Evolutionary conservation across 176 grass and related monocot species (phyloP), one percentile per base, ranked within the genome.

Genomic region (Luzula sylvatica): DNA sequence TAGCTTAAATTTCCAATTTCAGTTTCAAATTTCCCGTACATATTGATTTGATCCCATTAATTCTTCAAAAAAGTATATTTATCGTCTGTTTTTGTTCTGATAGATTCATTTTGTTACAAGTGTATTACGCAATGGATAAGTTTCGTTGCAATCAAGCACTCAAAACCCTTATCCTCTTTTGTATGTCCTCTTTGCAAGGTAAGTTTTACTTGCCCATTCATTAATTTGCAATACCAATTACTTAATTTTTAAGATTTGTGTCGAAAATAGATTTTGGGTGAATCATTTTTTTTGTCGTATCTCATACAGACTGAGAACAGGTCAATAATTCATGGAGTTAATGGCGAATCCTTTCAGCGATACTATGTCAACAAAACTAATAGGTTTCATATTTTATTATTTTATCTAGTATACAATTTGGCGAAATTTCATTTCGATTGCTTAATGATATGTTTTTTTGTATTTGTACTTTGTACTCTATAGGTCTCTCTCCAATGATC

Each of bases 291-390:
- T 49, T 52, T 25, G 29, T 60, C 17, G 1, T 53, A 32, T 12
- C 38, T 7, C 5, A 6, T 62, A 46, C 65, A 76, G 73, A 41
- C 15, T 50, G 61, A 68, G 4, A 76, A 76, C 46, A 26, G 51
- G 20, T 76, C 73, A 13, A 62, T 68, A 43, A 52, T 76, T 43
- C 64, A 76, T 62, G 55, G 55, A 18, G 55, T 76, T 17, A 50
- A 61, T 69, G 73, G 73, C 22, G 46, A 29, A 76, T 67, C 21
- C 0, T 76, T 76, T 61, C 55, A 48, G 64, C 41, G 54, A 53
- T 64, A 76, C 49, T 76, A 68, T 61, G 64, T 61, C 14, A 62
- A 58, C 11, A 35, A 68, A 47, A 23, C 59, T 19, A 38, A 51
- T 62, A 76, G 64, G 72, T 75, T 21, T 67, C 20, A 7, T 46